Base-by-base conservation (phyloP, 1,284 basidiomycete genomes). In the Microbotryum saponariae region DNA sequence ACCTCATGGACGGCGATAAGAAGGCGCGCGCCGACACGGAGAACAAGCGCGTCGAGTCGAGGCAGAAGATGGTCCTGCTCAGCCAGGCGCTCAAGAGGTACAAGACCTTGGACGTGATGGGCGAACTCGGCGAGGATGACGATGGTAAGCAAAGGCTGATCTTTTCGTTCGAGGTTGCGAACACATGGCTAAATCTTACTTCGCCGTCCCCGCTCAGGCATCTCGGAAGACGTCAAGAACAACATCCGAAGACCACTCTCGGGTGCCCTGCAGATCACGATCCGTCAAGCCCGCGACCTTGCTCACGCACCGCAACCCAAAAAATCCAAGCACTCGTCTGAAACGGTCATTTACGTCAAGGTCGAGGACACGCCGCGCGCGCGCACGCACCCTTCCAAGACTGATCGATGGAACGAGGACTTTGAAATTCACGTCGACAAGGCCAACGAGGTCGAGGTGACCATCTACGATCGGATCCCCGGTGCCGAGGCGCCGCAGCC, bases 371-470 rank as follows among this genome's bases (percentile, higher is more conserved):
- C 88, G 23, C 89, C 93, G 69, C 83, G 90, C 8, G 93, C 91
- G 9, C 85, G 88, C 61, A 94, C 94, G 1, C 91, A 96, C 73
- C 88, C 91, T 8, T 88, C 91, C 23, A 85, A 92, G 66, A 94
- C 87, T 53, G 96, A 98, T 77, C 85, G 88, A 54, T 99, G 96
- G 96, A 89, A 91, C 75, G 94, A 98, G 77, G 89, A 91, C 63
- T 97, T 98, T 67, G 90, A 96, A 76, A 90, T 99, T 65, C 83
- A 87, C 1, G 89, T 98, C 55, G 94, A 97, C 79, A 97, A 97
- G 76, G 93, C 93, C 44, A 97, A 94, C 75, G 96, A 99, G 80
- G 89, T 97, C 59, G 96, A 98, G 77, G 86, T 99, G 54, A 91
- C 91, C 18, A 84, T 99, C 29, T 96, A 93, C 72, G 96, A 99